Evolutionary conservation across 495 filamentous ascomycete species (phyloP), one percentile per base, ranked within the genome.

Genomic region (Aspergillus conjunctus): DNA sequence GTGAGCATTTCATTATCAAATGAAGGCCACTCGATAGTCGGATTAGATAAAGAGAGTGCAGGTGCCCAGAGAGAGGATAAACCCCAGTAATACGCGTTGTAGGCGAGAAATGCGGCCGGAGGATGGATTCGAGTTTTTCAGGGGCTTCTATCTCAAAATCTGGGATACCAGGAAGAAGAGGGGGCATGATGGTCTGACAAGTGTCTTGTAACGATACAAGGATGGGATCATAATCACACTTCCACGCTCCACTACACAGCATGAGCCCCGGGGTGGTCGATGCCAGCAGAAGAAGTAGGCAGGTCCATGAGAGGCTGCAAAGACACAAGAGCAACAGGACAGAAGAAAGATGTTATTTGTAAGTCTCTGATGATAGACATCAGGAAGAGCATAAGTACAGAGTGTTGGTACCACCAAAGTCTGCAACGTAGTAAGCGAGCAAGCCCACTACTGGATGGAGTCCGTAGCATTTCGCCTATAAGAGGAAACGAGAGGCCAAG

Each of bases 1-100:
- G 85, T 18, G 77, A 74, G 59, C 77, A 72, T 65, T 85, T 84
- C 8, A 88, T 66, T 3, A 87, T 63, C 26, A 88, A 64, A 37
- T 74, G 72, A 32, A 70, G 71, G 18, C 80, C 81, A 56, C 87
- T 85, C 0, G 83, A 81, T 32, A 87, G 79, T 39, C 66, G 75
- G 8, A 88, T 64, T 1, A 77, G 67, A 51, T 80, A 83, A 18
- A 87, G 71, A 6, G 78, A 75, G 68, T 87, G 79, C 20, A 87
- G 67, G 63, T 81, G 80, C 15, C 77, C 77, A 17, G 65, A 59
- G 20, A 87, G 70, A 10, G 68, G 71, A 55, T 82, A 78, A 3
- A 79, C 70, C 56, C 68, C 68, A 53, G 71, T 74, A n/a, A 86
- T 48, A 62, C 66, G 48, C 62, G 78, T 68, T 34, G 76, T 61